These are phyloP conservation scores for Botrytis pseudocinerea DNA, from an alignment of 2,329 filamentous ascomycete genomes.

Conservation along the genomic window DNA sequence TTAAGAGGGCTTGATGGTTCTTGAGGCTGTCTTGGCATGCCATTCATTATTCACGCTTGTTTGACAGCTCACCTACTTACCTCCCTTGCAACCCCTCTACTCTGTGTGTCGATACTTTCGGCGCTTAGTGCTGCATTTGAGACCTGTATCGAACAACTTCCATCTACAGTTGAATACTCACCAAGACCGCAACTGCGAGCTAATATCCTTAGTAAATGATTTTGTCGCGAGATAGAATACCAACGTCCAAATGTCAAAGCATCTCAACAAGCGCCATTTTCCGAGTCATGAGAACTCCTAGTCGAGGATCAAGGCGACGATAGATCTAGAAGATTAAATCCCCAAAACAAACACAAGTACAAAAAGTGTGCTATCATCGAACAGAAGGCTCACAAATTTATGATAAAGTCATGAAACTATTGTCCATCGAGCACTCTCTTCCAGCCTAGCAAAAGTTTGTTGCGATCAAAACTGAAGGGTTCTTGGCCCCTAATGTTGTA, in stretches of 20 bases:
- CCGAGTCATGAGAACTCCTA: neutral
- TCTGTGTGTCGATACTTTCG: neutral
- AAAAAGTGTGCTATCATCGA: too few species aligned
- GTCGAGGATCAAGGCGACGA: neutral
- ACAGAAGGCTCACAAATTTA: neutral
- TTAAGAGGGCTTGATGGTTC: neutral
- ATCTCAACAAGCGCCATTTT: neutral
- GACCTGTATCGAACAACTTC: neutral
- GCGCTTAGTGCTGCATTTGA: neutral
- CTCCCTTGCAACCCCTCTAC: neutral
- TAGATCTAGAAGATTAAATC: neutral
- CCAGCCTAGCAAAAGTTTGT: neutral
- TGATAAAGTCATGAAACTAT: neutral
- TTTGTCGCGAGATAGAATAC: neutral
- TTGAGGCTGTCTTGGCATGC: neutral
- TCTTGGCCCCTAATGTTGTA: neutral
- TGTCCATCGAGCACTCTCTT: neutral
- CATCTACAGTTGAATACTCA: neutral
- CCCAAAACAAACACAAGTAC: neutral
- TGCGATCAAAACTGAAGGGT: neutral
- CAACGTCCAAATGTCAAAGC: neutral
- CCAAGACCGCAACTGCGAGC: neutral
- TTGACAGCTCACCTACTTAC: slow-evolving; percentile 10
- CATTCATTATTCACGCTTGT: neutral
- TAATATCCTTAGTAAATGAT: neutral